phyloP scores from a whole-genome alignment of 306 rosid genomes.

The Ormosia emarginata region DNA sequence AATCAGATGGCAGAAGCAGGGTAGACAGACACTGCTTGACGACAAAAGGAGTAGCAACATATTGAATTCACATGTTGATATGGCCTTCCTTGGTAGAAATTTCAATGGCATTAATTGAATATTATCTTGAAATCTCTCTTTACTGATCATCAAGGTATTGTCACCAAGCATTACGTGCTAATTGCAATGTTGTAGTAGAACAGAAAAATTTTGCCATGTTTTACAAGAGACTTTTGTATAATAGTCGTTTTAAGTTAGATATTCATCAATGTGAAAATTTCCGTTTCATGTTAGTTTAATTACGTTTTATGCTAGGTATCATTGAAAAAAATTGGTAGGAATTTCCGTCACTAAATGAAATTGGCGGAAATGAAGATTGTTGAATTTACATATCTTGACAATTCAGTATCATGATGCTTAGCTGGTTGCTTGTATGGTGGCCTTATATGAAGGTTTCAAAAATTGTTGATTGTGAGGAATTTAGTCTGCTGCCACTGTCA shows the following conservation, averaged over 20 bases:
- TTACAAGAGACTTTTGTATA: constrained; percentile 3
- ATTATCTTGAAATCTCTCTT: constrained; percentile 3
- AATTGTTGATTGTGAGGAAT: no score
- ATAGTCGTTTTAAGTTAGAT: constrained; percentile 19
- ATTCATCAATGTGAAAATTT: not conserved
- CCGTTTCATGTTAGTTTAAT: not conserved
- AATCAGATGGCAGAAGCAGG: constrained; percentile 25
- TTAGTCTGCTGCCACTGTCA: no score
- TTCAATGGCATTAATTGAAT: constrained; percentile 2
- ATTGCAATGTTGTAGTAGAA: constrained; percentile 26
- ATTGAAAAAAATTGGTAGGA: not conserved
- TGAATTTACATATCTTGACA: not conserved
- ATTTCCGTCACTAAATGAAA: not conserved
- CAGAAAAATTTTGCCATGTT: not conserved
- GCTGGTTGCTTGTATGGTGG: not conserved
- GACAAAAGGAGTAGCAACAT: constrained; percentile 8
- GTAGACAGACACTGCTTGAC: not conserved
- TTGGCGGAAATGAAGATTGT: not conserved
- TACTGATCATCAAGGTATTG: constrained; percentile 1
- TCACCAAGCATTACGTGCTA: constrained; percentile 11
- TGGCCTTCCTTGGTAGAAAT: constrained; percentile 7
- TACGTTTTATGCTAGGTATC: not conserved
- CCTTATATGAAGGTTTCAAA: not conserved
- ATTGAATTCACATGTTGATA: constrained; percentile 10
- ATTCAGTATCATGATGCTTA: not conserved